Evolutionary conservation across 129 eudicot species (phyloP), one percentile per base, ranked within the genome.

Genomic region (Lactuca sativa): DNA sequence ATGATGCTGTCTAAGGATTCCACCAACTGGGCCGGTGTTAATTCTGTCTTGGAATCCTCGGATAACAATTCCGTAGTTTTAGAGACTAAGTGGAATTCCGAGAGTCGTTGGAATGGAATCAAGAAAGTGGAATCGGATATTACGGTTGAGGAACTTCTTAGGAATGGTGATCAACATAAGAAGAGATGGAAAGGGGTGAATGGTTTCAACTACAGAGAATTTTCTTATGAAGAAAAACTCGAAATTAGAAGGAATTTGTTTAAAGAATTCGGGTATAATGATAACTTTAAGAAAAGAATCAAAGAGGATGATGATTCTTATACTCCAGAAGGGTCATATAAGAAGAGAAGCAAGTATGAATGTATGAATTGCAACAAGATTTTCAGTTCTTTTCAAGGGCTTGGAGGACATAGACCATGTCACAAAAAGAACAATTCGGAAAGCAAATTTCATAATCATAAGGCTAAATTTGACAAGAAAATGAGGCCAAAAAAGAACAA

Each of bases 321-420:
- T 66, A 34, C 69, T 69, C 78, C 78, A 6, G 66, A 66, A 21
- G 84, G 59, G 38, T 78, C 84, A 6, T 36, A 64, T 56, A 85
- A 73, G 82, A 85, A 87, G 82, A 86, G 73, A 59, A 89, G 83
- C 68, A 92, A 86, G 18, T 90, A 85, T 60, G 92, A 90, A 80
- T 90, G 95, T 84, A 53, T 85, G 47, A 86, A 84, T 69, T 92
- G 98, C 69, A 83, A 83, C 80, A 89, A 78, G 81, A 76, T 51
- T n/a, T 89, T 92, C 69, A 83, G 80, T 63, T 86, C 98, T 48
- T 85, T 78, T 70, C 98, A 92, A 71, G 98, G 95, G 71, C 89
- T 92, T 59, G 98, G 98, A 7, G 96, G 98, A 51, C 96, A 92
- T 56, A 87, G 93, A 56, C 95, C 96, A 3, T 89, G 92, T 80